phyloP scores from a whole-genome alignment of 1,284 basidiomycete species.

The Puccinia triticina region DNA sequence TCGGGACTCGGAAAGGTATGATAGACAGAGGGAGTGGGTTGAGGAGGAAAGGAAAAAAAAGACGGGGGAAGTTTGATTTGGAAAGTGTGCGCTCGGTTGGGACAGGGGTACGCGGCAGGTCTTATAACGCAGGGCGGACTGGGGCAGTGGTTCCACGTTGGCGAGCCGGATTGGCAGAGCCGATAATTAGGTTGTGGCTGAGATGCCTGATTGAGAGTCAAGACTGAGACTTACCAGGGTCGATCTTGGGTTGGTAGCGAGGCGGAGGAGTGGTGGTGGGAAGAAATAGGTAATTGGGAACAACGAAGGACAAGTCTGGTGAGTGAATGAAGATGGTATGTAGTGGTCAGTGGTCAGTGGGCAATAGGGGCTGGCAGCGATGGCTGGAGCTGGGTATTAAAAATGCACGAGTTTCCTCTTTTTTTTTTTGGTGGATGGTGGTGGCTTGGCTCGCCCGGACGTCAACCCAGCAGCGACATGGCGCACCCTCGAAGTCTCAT shows the following conservation, averaged over 20 bases:
- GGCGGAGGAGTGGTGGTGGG: background rate
- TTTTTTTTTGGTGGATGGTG: conserved; percentile 3
- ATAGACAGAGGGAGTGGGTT: too few relatives aligned
- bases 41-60: background rate
- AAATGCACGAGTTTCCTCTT: too few relatives aligned
- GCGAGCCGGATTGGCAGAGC: too few relatives aligned
- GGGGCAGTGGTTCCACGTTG: too few relatives aligned
- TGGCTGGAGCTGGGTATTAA: too few relatives aligned
- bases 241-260: background rate
- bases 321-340: background rate
- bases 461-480: too few relatives aligned
- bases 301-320: conserved; percentile 15
- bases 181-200: background rate
- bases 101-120: background rate
- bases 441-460: background rate
- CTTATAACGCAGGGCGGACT: background rate
- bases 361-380: too few relatives aligned
- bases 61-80: background rate
- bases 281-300: background rate
- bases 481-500: background rate
- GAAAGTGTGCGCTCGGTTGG: background rate
- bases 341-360: background rate
- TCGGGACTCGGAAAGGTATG: too few relatives aligned
- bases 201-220: background rate
- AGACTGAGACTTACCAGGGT: background rate